phyloP scores from a whole-genome alignment of 768 basidiomycete species.

The Kwoniella sp. region DNA sequence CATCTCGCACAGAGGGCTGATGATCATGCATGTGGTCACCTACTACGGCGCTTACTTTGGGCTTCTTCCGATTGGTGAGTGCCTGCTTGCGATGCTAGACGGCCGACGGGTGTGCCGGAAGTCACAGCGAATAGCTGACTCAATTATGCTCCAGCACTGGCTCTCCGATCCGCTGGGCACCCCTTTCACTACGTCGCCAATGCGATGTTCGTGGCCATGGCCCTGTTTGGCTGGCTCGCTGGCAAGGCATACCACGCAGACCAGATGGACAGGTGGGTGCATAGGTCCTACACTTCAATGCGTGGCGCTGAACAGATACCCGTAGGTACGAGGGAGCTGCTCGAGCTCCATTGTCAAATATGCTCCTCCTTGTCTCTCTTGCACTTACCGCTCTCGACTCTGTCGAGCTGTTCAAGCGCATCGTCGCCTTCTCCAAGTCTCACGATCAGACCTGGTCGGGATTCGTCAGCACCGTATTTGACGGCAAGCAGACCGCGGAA shows the following conservation, averaged over 20 bases:
- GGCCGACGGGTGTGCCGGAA: background rate
- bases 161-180: constrained; percentile 71
- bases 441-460: constrained; percentile 21
- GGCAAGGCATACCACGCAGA: constrained; percentile 69
- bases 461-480: constrained; percentile 16
- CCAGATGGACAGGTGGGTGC: constrained; percentile 74
- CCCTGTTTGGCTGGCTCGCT: constrained; percentile 62
- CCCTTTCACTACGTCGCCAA: constrained; percentile 60
- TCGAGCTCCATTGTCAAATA: constrained; percentile 65
- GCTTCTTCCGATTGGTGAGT: constrained; percentile 71
- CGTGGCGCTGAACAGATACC: background rate
- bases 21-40: constrained; percentile 66
- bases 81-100: too few relatives aligned
- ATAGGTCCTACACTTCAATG: background rate
- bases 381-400: constrained; percentile 59
- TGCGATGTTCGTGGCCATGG: constrained; percentile 62
- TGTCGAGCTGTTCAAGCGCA: constrained; percentile 28
- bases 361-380: constrained; percentile 55
- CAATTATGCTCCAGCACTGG: constrained; percentile 59
- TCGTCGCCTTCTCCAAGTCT: constrained; percentile 10
- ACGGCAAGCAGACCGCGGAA: background rate
- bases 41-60: constrained; percentile 79
- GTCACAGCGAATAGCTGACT: background rate
- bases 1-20: constrained; percentile 54
- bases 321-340: constrained; percentile 53